Evolutionary conservation across 371 early-diverging fungal species (phyloP), one percentile per base, ranked within the genome.

Genomic region (Apophysomyces elegans): DNA sequence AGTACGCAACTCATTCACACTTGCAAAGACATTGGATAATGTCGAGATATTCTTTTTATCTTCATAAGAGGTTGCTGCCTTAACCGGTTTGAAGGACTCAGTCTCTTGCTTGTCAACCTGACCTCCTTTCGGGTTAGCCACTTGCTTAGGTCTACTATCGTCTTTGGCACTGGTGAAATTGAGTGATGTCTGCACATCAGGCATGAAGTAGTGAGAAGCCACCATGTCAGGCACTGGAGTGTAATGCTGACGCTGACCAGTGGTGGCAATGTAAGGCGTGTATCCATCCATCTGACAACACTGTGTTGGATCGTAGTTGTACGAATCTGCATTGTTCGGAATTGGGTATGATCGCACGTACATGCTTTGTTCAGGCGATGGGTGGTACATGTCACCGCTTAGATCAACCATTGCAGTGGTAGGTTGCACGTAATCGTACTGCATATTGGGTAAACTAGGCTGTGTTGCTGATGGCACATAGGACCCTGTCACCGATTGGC

Each of bases 171-270:
- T 63, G n/a, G 37, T 63, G 26, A 41, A 39, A 21, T 56, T 63
- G 18, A 63, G 32, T 37, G 64, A 37, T 2, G 56, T 63, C 11
- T 50, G 64, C 12, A 63, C 21, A 5, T 63, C 64, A 21, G 64
- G 64, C 39, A 41, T 45, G 26, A 56, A 56, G 41, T 57, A 56
- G 4, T 50, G 39, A 3, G 44, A 41, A 37, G 45, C 18, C 32
- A 57, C 64, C 45, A 63, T 56, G 43, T 63, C 64, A 56, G 64
- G 56, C 21, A 63, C 41, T 18, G 64, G 43, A 18, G 44, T 38
- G 26, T 56, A 56, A 37, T 63, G 64, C 8, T 63, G 56, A 39
- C 64, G 54, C 13, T 63, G 56, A 26, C 64, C 64, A n/a, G 21
- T 26, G 21, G 21, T 50, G 8, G 54, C 9, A 7, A 50, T 26